Evolutionary conservation across 1,139 yeast species (phyloP), one percentile per base, ranked within the genome.

Genomic region (Groenewaldozyma sp.): DNA sequence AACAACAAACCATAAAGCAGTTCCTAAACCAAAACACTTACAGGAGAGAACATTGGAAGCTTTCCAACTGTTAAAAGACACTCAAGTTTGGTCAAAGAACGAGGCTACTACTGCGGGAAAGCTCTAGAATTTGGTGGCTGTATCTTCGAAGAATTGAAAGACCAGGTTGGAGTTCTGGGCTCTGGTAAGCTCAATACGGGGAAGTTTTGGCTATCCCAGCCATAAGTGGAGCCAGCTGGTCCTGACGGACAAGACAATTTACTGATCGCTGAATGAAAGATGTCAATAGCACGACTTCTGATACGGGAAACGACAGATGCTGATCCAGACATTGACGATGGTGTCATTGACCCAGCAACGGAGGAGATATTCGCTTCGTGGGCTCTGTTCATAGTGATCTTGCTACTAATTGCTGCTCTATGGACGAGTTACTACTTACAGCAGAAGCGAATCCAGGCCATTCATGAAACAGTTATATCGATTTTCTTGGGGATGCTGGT

Each of bases 401-500:
- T 83, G 43, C 69, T 93, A 38, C 67, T 93, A 39, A 82, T 93
- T 47, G 74, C 87, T 7, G 95, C 98, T 0, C 65, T 93, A 39
- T 91, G 97, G 96, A 83, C 95, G 2, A 82, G 94, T 24, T 93
- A 91, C 63, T 91, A 83, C 59, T 67, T 93, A 40, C 95, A 91
- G 56, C 95, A 86, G 55, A 74, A 88, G 51, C 73, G 93, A 50
- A 88, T 93, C 50, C 88, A 86, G 58, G 95, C 95, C 2, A 77
- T 93, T 14, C 99, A 93, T 61, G 99, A 93, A 64, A 91, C 98
- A 0, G 98, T 93, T 34, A 67, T 93, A 38, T 86, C 97, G 1
- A 91, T 93, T 48, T 87, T 91, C 58, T 86, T 91, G 53, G 99
- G 99, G 24, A 88, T 87, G 97, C 71, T 86, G 38, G 95, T 93